Percentiles rank a stretch among this genome's conserved stretches.
phyloP scores from a whole-genome alignment of 2,329 filamentous ascomycete species.

The Curvularia lunata region DNA sequence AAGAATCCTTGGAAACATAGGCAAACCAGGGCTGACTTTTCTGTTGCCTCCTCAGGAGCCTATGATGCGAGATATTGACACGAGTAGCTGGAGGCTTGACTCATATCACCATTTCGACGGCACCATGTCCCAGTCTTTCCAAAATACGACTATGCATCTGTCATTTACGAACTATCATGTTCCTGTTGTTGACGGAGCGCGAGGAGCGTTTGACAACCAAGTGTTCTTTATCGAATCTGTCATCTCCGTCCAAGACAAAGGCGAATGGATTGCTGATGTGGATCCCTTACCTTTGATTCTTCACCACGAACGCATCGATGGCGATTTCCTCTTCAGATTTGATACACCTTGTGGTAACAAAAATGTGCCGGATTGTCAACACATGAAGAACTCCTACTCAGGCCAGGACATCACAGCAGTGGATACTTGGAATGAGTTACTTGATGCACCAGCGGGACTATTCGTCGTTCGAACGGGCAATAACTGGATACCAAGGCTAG shows the following conservation, averaged over 20 bases:
- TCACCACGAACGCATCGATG: neutral
- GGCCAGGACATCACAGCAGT: neutral
- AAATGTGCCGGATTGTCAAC: neutral
- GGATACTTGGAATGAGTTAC: neutral
- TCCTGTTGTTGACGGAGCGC: neutral
- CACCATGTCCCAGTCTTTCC: neutral
- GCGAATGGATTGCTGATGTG: slow-evolving; percentile 5
- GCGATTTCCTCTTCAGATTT: too few species aligned
- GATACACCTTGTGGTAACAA: too few species aligned
- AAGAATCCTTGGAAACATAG: neutral
- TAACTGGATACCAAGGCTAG: neutral
- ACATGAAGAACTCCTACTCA: neutral
- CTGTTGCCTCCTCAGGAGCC: neutral
- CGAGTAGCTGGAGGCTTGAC: neutral
- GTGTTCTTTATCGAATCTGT: slow-evolving; percentile 2
- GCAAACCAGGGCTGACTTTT: neutral
- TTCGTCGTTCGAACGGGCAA: neutral
- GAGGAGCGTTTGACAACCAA: neutral
- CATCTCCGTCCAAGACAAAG: slow-evolving; percentile 5
- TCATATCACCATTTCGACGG: neutral
- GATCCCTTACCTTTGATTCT: neutral
- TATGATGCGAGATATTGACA: neutral
- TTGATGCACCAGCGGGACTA: neutral
- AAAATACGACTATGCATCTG: neutral
- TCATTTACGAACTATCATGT: neutral